Conservation (phyloP, 2,329 filamentous ascomycete genomes). For the Penicillium oxalicum region DNA sequence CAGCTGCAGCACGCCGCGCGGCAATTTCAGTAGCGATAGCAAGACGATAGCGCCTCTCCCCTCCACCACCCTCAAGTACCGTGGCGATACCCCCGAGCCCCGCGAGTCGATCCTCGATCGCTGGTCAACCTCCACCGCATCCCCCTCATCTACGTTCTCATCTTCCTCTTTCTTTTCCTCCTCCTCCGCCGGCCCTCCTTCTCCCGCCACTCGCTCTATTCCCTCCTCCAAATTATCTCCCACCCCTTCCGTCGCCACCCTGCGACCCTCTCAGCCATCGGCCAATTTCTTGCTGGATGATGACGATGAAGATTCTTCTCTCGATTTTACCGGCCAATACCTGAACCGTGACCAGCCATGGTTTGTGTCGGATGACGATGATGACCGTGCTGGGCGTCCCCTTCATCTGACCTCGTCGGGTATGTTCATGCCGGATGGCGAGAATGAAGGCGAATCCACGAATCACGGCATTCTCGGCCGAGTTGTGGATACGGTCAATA, state of each 20-base stretch:
- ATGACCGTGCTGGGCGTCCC: slow-evolving; percentile 51
- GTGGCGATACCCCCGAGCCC: slow-evolving; percentile 66
- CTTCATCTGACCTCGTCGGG: slow-evolving; percentile 76
- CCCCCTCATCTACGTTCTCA: slow-evolving; percentile 39
- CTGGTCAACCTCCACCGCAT: slow-evolving; percentile 30
- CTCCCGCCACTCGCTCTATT: too few relatives aligned
- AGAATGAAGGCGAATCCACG: slow-evolving; percentile 63
- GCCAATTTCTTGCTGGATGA: slow-evolving; percentile 60
- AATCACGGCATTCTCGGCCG: slow-evolving; percentile 66
- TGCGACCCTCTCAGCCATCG: slow-evolving; percentile 64
- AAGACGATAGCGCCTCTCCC: slow-evolving; percentile 85
- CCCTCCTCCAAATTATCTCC: slow-evolving; percentile 51
- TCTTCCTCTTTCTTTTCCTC: slow-evolving; percentile 78
- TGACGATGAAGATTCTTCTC: slow-evolving; percentile 50
- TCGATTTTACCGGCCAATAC: slow-evolving; percentile 34
- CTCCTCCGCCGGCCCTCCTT: slow-evolving; percentile 47
- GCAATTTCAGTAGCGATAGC: slow-evolving; percentile 57
- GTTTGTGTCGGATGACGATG: slow-evolving; percentile 42
- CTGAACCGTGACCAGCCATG: slow-evolving; percentile 21
- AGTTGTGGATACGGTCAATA: slow-evolving; percentile 71
- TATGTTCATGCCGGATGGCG: slow-evolving; percentile 73
- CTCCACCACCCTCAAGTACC: slow-evolving; percentile 79
- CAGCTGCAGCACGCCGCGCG: slow-evolving; percentile 49
- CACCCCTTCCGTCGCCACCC: slow-evolving; percentile 75
- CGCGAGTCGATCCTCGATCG: slow-evolving; percentile 28